phyloP scores from a whole-genome alignment of 345 rosid genomes.

The Brassica cretica region DNA sequence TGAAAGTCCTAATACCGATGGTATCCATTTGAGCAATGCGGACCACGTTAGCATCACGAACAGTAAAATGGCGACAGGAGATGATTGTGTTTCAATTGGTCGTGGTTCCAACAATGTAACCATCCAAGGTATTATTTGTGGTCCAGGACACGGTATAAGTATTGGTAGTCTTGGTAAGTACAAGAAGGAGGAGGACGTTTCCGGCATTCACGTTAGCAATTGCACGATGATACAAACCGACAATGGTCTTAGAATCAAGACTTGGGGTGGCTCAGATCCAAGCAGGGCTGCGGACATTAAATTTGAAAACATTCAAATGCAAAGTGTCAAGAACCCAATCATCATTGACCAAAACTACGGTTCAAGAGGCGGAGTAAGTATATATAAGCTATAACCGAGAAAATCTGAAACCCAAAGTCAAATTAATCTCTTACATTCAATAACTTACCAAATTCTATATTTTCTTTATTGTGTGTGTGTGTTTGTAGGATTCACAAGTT shows the following conservation, averaged over 20 bases:
- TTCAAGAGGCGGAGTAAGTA: conserved; percentile 43
- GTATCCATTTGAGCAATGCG: conserved; percentile 41
- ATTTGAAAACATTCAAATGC: conserved; percentile 33
- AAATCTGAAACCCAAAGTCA: background rate
- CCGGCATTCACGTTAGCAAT: conserved; percentile 23
- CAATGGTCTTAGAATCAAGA: conserved; percentile 42
- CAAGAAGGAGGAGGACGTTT: conserved; percentile 34
- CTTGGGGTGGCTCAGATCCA: conserved; percentile 38
- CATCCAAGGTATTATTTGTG: conserved; percentile 28
- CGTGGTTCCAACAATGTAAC: conserved; percentile 39
- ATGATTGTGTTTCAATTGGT: conserved; percentile 40
- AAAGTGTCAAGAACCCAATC: conserved; percentile 37
- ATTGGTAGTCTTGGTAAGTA: conserved; percentile 45
- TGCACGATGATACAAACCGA: conserved; percentile 36
- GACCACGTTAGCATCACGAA: conserved; percentile 28
- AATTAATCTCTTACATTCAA: background rate
- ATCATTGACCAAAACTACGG: conserved; percentile 44
- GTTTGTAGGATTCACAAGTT: conserved; percentile 31
- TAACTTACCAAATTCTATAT: background rate
- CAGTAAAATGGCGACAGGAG: conserved; percentile 37
- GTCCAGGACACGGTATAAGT: conserved; percentile 44
- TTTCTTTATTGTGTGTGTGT: background rate
- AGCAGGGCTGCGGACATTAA: conserved; percentile 21
- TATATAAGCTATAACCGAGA: background rate
- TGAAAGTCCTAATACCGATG: conserved; percentile 48